Evolutionary conservation across 2,329 filamentous ascomycete species (phyloP), one percentile per base, ranked within the genome.

Genomic region (Colletotrichum magnum): DNA sequence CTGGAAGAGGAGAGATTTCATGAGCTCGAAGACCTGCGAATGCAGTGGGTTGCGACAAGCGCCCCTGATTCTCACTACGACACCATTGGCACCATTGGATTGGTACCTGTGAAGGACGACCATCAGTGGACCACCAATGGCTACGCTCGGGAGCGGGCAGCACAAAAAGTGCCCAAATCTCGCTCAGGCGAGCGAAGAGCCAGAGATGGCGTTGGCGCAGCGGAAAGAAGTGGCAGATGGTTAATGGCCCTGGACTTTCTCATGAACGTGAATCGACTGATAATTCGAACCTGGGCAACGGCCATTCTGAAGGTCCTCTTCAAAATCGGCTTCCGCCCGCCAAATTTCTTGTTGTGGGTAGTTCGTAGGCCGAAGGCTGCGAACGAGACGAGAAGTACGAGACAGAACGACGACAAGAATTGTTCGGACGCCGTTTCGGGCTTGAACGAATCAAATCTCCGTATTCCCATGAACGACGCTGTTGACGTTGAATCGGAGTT

Each of bases 401-500:
- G 50, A 28, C 47, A 71, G 18, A 47, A 64, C 12, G 28, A 50
- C 24, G 24, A 21, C 6, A 18, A 66, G 43, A 45, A 21, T 36
- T 24, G n/a, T 52, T 21, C 24, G 3, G 48, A 62, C 24, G 43
- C 18, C 18, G 18, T 43, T 21, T 32, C 48, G n/a, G 41, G 24
- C 5, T 48, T 26, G 16, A 28, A 12, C 4, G 62, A 67, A 16
- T 36, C 61, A 10, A 82, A 85, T 68, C 79, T 89, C 36, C 81
- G 83, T 26, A 80, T 92, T 28, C 88, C 91, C 2, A 85, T 84
- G 21, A 85, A 88, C 71, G 87, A 91, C 41, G 85, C 90, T 43
- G 88, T 94, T 32, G 95, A 98, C 74, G 90, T 98, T 2, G 95
- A 98, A 79, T 85, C 84, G 1, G 93, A 96, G 77, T 90, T 95